A percentile compares a stretch with the other conserved stretches of the same genome.
Conservation (phyloP, 2,329 filamentous ascomycete species). For the Emmonsiellopsis sp. region DNA sequence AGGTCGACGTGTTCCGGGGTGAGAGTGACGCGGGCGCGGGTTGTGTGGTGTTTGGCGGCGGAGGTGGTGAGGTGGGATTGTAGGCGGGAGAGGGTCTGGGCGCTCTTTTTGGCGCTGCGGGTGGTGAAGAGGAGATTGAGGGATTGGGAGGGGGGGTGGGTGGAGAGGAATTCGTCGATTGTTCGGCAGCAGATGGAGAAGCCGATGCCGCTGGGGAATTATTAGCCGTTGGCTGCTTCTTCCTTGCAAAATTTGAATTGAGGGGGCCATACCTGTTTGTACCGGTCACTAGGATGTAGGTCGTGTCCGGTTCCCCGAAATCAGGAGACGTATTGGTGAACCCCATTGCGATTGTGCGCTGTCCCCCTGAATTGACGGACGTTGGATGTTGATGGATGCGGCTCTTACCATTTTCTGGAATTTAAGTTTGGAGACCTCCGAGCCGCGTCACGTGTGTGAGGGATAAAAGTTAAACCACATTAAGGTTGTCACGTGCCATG, state of each 20-base stretch:
- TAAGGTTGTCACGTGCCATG: too few relatives aligned
- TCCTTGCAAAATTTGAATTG: neutral
- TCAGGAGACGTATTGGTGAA: neutral
- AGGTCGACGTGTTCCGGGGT: slow-evolving; percentile 51
- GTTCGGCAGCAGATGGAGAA: slow-evolving; percentile 74
- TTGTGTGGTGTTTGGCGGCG: slow-evolving; percentile 30
- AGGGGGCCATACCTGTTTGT: slow-evolving; percentile 63
- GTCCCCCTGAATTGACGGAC: neutral
- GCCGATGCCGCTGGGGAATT: slow-evolving; percentile 62
- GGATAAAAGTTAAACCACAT: too few relatives aligned
- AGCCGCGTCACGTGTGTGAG: neutral
- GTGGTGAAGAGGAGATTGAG: slow-evolving; percentile 79
- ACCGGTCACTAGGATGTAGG: slow-evolving; percentile 63
- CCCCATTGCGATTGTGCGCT: slow-evolving; percentile 1
- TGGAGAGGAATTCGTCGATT: slow-evolving; percentile 78
- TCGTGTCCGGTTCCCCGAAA: slow-evolving; percentile 13
- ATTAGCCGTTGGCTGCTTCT: neutral
- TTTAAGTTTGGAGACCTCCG: neutral
- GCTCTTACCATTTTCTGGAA: neutral
- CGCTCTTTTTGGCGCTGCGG: slow-evolving; percentile 62
- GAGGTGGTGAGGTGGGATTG: slow-evolving; percentile 49
- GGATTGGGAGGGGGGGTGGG: slow-evolving; percentile 55
- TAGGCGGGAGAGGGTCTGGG: slow-evolving; percentile 58
- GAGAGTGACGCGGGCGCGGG: slow-evolving; percentile 38
- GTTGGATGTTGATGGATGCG: neutral